Evolutionary conservation across 2,329 filamentous ascomycete genomes (phyloP).

Genomic region (Daldinia sp.): DNA sequence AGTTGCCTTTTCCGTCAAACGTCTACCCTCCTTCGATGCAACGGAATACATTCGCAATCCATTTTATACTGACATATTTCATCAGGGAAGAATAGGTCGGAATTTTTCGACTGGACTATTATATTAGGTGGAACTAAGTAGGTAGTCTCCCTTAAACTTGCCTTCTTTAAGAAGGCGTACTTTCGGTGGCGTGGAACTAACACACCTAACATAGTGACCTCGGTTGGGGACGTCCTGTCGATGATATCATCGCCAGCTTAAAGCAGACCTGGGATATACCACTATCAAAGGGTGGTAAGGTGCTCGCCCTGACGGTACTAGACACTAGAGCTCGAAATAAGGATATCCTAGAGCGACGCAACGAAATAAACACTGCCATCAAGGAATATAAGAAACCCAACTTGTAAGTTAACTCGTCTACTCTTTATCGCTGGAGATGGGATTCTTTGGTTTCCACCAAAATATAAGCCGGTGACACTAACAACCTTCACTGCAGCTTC

Average conservation of each 20-base stretch:
- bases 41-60: background rate
- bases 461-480: background rate
- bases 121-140: constrained; percentile 71
- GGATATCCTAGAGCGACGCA: constrained; percentile 49
- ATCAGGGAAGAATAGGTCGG: constrained; percentile 9
- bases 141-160: constrained; percentile 26
- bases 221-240: constrained; percentile 48
- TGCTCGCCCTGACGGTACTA: constrained; percentile 70
- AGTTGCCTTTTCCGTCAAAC: background rate
- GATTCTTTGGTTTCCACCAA: no score
- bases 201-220: constrained; percentile 64
- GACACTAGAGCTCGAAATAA: constrained; percentile 53
- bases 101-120: constrained; percentile 63
- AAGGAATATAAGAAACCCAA: constrained; percentile 56
- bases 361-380: constrained; percentile 62
- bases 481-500: constrained; percentile 51
- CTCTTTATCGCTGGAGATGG: background rate
- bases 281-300: constrained; percentile 58
- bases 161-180: background rate
- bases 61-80: background rate
- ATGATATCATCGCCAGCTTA: constrained; percentile 59
- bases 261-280: constrained; percentile 60
- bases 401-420: constrained; percentile 57
- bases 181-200: no score
- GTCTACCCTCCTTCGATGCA: background rate